A percentile compares a stretch with the other conserved stretches of the same genome.
phyloP scores from a whole-genome alignment of 768 basidiomycete species.

The Chalciporus piperatus region DNA sequence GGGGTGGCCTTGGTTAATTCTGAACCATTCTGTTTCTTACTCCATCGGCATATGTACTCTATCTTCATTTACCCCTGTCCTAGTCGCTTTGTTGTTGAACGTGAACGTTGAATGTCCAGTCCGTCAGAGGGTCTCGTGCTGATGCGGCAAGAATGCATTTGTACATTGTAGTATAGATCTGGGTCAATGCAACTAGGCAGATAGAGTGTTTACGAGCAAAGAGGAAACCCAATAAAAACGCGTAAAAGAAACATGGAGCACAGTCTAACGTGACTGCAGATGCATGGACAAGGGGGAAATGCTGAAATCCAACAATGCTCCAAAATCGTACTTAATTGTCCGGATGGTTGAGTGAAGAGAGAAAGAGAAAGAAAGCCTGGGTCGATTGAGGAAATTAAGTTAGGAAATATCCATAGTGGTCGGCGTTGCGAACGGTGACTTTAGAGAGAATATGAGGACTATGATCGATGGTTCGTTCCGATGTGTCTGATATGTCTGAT shows the following conservation, averaged over 20 bases:
- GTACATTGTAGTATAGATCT: constrained; percentile 29
- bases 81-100: background rate
- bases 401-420: constrained; percentile 23
- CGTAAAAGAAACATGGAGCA: constrained; percentile 9
- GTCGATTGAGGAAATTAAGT: constrained; percentile 14
- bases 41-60: background rate
- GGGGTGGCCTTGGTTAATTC: constrained; percentile 65
- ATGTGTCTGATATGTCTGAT: constrained; percentile 15
- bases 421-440: constrained; percentile 8
- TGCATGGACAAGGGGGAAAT: constrained; percentile 6
- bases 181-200: constrained; percentile 2
- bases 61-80: constrained; percentile 1
- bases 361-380: background rate
- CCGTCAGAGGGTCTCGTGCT: background rate
- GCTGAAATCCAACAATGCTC: constrained; percentile 11
- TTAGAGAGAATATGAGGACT: constrained; percentile 15
- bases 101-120: too few species aligned
- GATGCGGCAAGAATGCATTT: constrained; percentile 17
- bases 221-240: constrained; percentile 9
- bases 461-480: constrained; percentile 8
- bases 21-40: background rate
- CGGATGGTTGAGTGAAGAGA: constrained; percentile 10
- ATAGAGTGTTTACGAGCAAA: constrained; percentile 11
- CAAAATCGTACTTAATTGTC: constrained; percentile 19
- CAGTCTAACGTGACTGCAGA: constrained; percentile 18